Percentiles rank a stretch among this genome's conserved stretches.
Evolutionary conservation across 176 grass and related monocot species (phyloP).

Genomic region (Thinopyrum elongatum): DNA sequence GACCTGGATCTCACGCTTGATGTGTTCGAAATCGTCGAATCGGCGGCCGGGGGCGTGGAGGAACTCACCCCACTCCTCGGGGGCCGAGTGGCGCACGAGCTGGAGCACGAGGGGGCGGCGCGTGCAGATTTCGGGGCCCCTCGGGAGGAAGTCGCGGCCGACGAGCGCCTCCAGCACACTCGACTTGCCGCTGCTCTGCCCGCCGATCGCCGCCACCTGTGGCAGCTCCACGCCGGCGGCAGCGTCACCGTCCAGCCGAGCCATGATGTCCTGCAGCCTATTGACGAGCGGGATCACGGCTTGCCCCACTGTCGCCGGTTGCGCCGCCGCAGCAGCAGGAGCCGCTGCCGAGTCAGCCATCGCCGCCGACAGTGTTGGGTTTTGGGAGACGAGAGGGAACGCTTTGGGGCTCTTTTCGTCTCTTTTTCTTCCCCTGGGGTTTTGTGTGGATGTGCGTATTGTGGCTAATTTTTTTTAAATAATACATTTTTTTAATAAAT

Average conservation of each 20-base stretch:
- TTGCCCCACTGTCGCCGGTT: slow-evolving; percentile 38
- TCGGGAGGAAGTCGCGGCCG: slow-evolving; percentile 83
- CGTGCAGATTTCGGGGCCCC: slow-evolving; percentile 79
- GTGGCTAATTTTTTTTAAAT: too few relatives aligned
- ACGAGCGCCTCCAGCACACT: slow-evolving; percentile 93
- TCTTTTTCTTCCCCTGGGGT: not conserved
- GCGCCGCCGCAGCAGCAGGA: slow-evolving; percentile 9
- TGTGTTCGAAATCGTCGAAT: slow-evolving; percentile 75
- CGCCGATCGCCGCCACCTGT: slow-evolving; percentile 77
- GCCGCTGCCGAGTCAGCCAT: slow-evolving; percentile 41
- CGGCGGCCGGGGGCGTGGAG: slow-evolving; percentile 61
- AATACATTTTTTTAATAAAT: too few relatives aligned
- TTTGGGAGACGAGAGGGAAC: slow-evolving; percentile 11
- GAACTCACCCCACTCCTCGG: slow-evolving; percentile 92
- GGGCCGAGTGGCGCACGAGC: slow-evolving; percentile 59
- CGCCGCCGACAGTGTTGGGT: slow-evolving; percentile 36
- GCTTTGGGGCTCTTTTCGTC: not conserved
- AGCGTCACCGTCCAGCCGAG: slow-evolving; percentile 56
- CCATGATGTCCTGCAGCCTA: slow-evolving; percentile 71
- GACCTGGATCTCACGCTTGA: slow-evolving; percentile 91
- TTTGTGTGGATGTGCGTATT: too few relatives aligned
- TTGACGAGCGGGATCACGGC: slow-evolving; percentile 71
- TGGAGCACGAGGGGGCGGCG: slow-evolving; percentile 84
- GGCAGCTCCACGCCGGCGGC: slow-evolving; percentile 63
- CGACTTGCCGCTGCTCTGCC: slow-evolving; percentile 96